Evolutionary conservation across 2,329 filamentous ascomycete species (phyloP), one percentile per base, ranked within the genome.

Genomic region (Aspergillus floridensis): DNA sequence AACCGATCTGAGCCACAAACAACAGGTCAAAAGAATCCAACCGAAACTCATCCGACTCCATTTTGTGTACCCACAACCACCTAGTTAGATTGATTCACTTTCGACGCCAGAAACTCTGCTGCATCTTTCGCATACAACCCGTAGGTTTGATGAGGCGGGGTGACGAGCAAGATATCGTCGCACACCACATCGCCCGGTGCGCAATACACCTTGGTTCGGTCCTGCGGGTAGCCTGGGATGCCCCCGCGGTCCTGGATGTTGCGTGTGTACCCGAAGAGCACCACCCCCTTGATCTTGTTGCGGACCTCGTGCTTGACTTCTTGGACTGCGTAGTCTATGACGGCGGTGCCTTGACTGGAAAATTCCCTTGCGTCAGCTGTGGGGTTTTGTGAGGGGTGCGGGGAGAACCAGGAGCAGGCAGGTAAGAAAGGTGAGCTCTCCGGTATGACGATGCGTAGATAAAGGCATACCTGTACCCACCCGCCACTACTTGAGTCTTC

Each of bases 401-500:
- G 8, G 14, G 14, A 10, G 32, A 22, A 14, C n/a, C n/a, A 5
- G 24, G 32, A 26, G 16, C 35, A 12, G 68, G 57, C 8, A 51
- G 32, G 19, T 5, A 19, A 26, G 24, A 7, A 26, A 26, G 24
- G 4, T 5, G 24, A 26, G 24, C 24, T 6, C 24, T 26, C 4
- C 4, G 24, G 4, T 7, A 5, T 21, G 21, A 21, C 24, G 21
- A 21, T 21, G 2, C 2, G 21, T 21, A 21, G 21, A 21, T 21
- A 2, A 21, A 21, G 21, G 21, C 21, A 65, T 63, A 78, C 77
- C 77, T 79, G 56, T 73, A 73, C 7, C 79, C 80, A 48, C 76
- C 80, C 2, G 78, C 75, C 0, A 81, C 70, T 26, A 82, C 74
- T 46, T 74, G 70, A 0, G 79, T 71, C 21, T 75, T 66, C 8